These are phyloP conservation scores for Beauveria varroae DNA, from an alignment of 2,329 filamentous ascomycete species.

Conservation along the genomic window DNA sequence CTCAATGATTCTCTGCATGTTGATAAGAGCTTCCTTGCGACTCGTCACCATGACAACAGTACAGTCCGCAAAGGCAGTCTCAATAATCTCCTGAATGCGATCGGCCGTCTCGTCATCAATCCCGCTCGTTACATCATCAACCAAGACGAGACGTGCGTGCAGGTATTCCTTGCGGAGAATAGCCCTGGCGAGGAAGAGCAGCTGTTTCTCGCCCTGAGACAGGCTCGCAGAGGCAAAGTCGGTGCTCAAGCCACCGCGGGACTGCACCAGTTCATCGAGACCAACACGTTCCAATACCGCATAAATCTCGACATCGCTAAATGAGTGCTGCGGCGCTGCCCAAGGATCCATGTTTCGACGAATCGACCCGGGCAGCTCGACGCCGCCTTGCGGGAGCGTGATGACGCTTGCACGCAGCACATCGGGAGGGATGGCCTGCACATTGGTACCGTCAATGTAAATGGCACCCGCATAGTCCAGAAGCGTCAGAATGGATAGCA, in stretches of 20 bases:
- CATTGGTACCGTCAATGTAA: conserved; percentile 13
- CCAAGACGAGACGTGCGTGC: conserved; percentile 12
- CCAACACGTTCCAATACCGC: conserved; percentile 7
- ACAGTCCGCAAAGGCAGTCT: conserved; percentile 12
- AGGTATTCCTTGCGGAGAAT: conserved; percentile 13
- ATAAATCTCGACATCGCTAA: background rate
- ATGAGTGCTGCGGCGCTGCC: background rate
- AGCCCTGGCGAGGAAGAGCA: conserved; percentile 15
- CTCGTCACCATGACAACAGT: conserved; percentile 14
- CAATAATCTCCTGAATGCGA: conserved; percentile 11
- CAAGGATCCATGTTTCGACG: conserved; percentile 15
- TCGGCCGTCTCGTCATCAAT: conserved; percentile 15
- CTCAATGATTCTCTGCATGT: conserved; percentile 1
- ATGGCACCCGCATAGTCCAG: conserved; percentile 13
- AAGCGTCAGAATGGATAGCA: conserved; percentile 14
- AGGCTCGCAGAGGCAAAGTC: conserved; percentile 8
- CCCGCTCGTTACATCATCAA: conserved; percentile 16
- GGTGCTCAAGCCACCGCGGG: conserved; percentile 12
- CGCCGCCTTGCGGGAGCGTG: conserved; percentile 15
- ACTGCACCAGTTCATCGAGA: conserved; percentile 10
- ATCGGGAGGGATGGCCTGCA: conserved; percentile 13
- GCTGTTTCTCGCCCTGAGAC: conserved; percentile 15
- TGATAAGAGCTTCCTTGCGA: conserved; percentile 6
- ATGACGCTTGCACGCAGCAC: conserved; percentile 15
- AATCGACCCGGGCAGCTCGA: conserved; percentile 13